phyloP scores from a whole-genome alignment of 2,329 filamentous ascomycete species.

The Cryphonectria japonica region DNA sequence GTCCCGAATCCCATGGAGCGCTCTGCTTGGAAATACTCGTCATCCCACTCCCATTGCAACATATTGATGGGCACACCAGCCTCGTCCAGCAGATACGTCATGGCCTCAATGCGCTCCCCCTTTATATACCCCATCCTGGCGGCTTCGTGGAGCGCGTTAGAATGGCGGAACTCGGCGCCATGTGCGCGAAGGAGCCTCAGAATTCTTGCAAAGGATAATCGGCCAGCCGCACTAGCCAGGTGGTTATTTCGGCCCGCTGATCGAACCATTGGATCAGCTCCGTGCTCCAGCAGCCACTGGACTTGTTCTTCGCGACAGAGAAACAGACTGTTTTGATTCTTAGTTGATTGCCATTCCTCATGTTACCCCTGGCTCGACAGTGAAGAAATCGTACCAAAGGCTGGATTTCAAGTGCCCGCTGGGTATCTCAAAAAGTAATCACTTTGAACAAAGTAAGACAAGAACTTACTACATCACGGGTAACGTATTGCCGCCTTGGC shows the following conservation, averaged over 20 bases:
- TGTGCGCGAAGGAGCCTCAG: conserved; percentile 8
- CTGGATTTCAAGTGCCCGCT: neutral
- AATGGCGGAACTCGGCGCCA: conserved; percentile 3
- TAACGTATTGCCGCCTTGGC: neutral
- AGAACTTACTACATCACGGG: conserved; percentile 5
- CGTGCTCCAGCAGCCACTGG: neutral
- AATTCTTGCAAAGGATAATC: neutral
- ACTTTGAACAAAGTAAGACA: neutral
- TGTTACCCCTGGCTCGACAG: neutral
- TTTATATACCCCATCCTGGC: neutral
- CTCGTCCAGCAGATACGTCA: conserved; percentile 10
- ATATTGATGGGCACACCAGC: conserved; percentile 7
- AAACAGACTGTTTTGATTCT: neutral
- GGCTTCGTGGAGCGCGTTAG: conserved; percentile 3
- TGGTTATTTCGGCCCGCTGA: conserved; percentile 8
- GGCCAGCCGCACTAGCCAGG: conserved; percentile 7
- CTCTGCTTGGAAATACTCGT: conserved; percentile 6
- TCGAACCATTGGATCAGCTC: conserved; percentile 10
- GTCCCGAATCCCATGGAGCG: neutral
- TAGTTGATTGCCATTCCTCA: neutral
- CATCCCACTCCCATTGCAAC: conserved; percentile 10
- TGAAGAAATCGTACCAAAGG: neutral
- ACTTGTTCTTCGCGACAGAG: conserved; percentile 4
- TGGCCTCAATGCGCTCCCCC: conserved; percentile 4
- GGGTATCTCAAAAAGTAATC: neutral